Conservation (phyloP, 768 basidiomycete genomes). For the Phlebiopsis gigantea region DNA sequence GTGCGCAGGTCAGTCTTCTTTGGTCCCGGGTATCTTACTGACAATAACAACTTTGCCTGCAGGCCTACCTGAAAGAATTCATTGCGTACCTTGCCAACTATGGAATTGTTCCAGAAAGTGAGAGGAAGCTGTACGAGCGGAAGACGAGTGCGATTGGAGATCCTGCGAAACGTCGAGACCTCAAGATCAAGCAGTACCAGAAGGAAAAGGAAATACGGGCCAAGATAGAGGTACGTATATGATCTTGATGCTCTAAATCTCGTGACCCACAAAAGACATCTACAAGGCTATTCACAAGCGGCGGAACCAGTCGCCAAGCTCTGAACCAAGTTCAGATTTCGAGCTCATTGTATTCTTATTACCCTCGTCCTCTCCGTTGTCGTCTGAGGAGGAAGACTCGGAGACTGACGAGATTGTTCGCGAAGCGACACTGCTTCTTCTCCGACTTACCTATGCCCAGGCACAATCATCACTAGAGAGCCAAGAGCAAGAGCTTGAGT, state of each 20-base stretch:
- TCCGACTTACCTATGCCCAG: slow-evolving; percentile 69
- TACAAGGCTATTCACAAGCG: slow-evolving; percentile 51
- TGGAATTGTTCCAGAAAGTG: slow-evolving; percentile 55
- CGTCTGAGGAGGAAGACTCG: slow-evolving; percentile 42
- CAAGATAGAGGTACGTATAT: slow-evolving; percentile 56
- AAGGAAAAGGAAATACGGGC: slow-evolving; percentile 75
- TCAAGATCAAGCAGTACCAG: slow-evolving; percentile 89
- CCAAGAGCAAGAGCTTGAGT: slow-evolving; percentile 64
- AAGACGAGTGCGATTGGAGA: slow-evolving; percentile 49
- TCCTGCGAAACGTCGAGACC: slow-evolving; percentile 67
- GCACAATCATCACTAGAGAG: slow-evolving; percentile 63
- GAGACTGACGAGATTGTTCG: slow-evolving; percentile 64
- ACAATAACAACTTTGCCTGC: slow-evolving; percentile 10
- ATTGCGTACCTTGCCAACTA: slow-evolving; percentile 47
- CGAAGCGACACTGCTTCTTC: slow-evolving; percentile 60
- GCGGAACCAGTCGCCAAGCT: slow-evolving; percentile 35
- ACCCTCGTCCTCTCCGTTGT: slow-evolving; percentile 23
- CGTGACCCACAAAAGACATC: background rate
- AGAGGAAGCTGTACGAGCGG: slow-evolving; percentile 50
- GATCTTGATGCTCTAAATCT: background rate
- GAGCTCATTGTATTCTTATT: slow-evolving; percentile 64
- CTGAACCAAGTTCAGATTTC: slow-evolving; percentile 42
- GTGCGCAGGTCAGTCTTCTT: slow-evolving; percentile 48
- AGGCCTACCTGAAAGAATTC: slow-evolving; percentile 49
- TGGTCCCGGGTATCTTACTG: slow-evolving; percentile 7